Percentiles rank a stretch among this genome's conserved stretches.
Conservation (phyloP, 108 stramenopile genomes). For the Parmales sp. region DNA sequence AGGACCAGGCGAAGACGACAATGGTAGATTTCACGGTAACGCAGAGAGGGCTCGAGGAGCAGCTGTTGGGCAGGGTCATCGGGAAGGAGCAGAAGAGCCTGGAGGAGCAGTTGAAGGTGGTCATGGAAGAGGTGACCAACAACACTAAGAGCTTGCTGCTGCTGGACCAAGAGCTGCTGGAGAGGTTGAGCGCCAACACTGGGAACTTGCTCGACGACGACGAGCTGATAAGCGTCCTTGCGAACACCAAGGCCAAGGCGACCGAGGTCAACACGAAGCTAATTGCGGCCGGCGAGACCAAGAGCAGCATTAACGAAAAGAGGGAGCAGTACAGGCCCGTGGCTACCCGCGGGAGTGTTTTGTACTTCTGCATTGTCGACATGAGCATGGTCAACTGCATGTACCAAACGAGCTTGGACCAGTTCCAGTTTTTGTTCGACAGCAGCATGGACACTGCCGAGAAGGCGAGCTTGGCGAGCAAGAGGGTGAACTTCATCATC, state of each 20-base stretch:
- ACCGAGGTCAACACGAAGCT: slow-evolving; percentile 37
- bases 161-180: slow-evolving; percentile 30
- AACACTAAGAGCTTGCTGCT: slow-evolving; percentile 28
- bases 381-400: slow-evolving; percentile 32
- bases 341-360: slow-evolving; percentile 30
- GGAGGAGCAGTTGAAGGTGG: slow-evolving; percentile 34
- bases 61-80: slow-evolving; percentile 38
- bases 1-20: slow-evolving; percentile 35
- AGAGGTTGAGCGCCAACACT: slow-evolving; percentile 28
- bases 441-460: slow-evolving; percentile 32
- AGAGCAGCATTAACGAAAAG: slow-evolving; percentile 33
- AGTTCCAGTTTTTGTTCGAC: slow-evolving; percentile 33
- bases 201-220: slow-evolving; percentile 45
- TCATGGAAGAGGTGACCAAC: slow-evolving; percentile 28
- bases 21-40: slow-evolving; percentile 45
- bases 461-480: slow-evolving; percentile 11
- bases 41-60: slow-evolving; percentile 37
- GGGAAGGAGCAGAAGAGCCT: slow-evolving; percentile 33
- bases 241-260: slow-evolving; percentile 34
- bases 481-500: slow-evolving; percentile 31
- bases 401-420: slow-evolving; percentile 40
- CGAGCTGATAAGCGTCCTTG: slow-evolving; percentile 31
- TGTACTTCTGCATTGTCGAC: slow-evolving; percentile 38
- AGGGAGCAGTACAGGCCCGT: slow-evolving; percentile 43
- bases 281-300: slow-evolving; percentile 27